These are phyloP conservation scores for Ophiocordyceps robertsii DNA, from an alignment of 2,329 filamentous ascomycete species.

Conservation along the genomic window DNA sequence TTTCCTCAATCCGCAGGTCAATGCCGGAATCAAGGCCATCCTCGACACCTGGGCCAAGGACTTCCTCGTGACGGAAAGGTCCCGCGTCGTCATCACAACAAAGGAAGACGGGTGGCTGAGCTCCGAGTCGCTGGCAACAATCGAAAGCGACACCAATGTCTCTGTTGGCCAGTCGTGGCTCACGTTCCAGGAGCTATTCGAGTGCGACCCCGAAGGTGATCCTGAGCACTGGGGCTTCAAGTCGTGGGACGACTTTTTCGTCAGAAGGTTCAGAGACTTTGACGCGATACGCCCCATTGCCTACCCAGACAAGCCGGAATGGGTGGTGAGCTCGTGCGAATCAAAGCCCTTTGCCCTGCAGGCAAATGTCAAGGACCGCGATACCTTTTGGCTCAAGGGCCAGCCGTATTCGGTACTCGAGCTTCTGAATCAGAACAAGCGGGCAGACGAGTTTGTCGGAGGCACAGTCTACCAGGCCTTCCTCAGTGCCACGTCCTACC, in stretches of 20 bases:
- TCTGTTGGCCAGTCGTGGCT: neutral
- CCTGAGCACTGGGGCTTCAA: slow-evolving; percentile 29
- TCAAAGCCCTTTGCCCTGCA: slow-evolving; percentile 37
- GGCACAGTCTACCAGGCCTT: slow-evolving; percentile 57
- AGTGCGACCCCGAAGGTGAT: slow-evolving; percentile 6
- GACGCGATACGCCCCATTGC: slow-evolving; percentile 36
- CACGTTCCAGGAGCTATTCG: slow-evolving; percentile 8
- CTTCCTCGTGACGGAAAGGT: slow-evolving; percentile 13
- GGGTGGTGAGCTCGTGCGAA: slow-evolving; percentile 46
- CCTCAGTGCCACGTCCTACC: slow-evolving; percentile 48
- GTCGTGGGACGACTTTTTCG: slow-evolving; percentile 55
- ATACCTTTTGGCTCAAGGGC: slow-evolving; percentile 52
- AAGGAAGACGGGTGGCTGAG: slow-evolving; percentile 7
- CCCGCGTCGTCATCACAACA: slow-evolving; percentile 4
- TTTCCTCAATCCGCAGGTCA: slow-evolving; percentile 39
- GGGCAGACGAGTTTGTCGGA: slow-evolving; percentile 36
- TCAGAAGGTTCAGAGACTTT: slow-evolving; percentile 29
- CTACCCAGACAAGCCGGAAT: slow-evolving; percentile 19
- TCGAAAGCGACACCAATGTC: slow-evolving; percentile 9
- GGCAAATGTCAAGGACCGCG: slow-evolving; percentile 32
- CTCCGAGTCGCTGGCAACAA: slow-evolving; percentile 3
- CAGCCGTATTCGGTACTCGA: slow-evolving; percentile 48
- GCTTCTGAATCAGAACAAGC: slow-evolving; percentile 40
- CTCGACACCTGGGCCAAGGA: slow-evolving; percentile 28
- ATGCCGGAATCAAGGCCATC: slow-evolving; percentile 34